These are phyloP conservation scores for Globisporangium ultimum DNA, from an alignment of 352 stramenopile species.

Conservation along the genomic window DNA sequence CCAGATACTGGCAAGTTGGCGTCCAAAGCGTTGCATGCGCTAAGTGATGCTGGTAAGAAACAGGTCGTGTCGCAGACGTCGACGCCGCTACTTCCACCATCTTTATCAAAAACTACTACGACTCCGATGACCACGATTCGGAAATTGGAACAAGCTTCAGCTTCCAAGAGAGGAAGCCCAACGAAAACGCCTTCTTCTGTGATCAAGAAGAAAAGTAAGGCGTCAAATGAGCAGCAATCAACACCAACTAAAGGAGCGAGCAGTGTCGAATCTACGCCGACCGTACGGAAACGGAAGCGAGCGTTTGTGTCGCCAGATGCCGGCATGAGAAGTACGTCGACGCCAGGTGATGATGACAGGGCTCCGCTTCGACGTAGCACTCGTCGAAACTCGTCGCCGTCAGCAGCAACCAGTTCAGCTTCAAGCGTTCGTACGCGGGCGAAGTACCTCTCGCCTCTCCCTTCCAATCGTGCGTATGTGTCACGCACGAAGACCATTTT, in stretches of 20 bases:
- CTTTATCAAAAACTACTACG: not conserved
- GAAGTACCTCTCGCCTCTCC: conserved; percentile 42
- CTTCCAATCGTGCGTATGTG: conserved; percentile 37
- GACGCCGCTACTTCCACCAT: not conserved
- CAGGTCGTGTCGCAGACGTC: conserved; percentile 5
- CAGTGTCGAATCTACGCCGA: conserved; percentile 15
- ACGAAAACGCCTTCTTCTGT: not conserved
- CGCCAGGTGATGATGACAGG: not conserved
- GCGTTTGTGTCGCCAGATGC: conserved; percentile 28
- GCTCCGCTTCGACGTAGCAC: not conserved
- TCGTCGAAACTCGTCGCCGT: not conserved
- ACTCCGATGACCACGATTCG: not conserved
- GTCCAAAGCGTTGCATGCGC: conserved; percentile 21
- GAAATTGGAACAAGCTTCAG: not conserved
- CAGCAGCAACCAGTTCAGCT: conserved; percentile 19
- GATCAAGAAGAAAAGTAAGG: not conserved
- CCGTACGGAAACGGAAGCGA: conserved; percentile 24
- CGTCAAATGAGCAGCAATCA: not conserved
- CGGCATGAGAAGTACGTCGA: conserved; percentile 2
- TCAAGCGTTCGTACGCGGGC: conserved; percentile 48
- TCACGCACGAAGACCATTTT: conserved; percentile 61
- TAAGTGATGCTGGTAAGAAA: conserved; percentile 14
- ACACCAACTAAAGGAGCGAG: conserved; percentile 6
- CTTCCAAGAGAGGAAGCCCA: not conserved
- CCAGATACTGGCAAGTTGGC: conserved; percentile 26